These are phyloP conservation scores for Phytopythium sindhum DNA, from an alignment of 352 stramenopile genomes.

Conservation along the genomic window DNA sequence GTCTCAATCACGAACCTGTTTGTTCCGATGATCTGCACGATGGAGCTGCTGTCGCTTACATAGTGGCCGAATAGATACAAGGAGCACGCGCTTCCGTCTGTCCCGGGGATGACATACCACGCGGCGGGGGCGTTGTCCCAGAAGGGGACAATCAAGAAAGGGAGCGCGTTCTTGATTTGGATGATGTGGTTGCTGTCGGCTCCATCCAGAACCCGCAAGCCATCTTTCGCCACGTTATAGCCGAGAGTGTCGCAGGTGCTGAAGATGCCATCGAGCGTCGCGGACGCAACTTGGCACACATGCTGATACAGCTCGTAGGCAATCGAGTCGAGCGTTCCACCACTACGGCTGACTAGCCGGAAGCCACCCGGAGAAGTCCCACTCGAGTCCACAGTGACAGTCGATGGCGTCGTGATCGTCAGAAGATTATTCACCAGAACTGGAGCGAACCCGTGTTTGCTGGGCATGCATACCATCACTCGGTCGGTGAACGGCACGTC, in stretches of 20 bases:
- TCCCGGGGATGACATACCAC: conserved; percentile 26
- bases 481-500: conserved; percentile 2
- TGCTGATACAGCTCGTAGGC: not conserved
- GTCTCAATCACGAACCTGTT: conserved; percentile 9
- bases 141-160: conserved; percentile 31
- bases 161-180: conserved; percentile 3
- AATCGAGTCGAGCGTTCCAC: not conserved
- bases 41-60: not conserved
- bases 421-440: not conserved
- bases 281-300: not conserved
- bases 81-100: conserved; percentile 16
- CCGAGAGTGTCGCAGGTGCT: conserved; percentile 3
- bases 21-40: conserved; percentile 8
- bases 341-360: not conserved
- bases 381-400: not conserved
- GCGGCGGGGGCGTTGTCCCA: conserved; percentile 25
- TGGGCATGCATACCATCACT: conserved; percentile 11
- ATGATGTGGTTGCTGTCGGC: conserved; percentile 8
- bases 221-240: conserved; percentile 6
- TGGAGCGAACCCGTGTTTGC: not conserved
- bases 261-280: not conserved
- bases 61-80: conserved; percentile 7
- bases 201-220: conserved; percentile 21
- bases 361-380: not conserved
- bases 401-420: not conserved